These are phyloP conservation scores for Saturnispora mendoncae DNA, from an alignment of 805 yeast species.

Conservation along the genomic window DNA sequence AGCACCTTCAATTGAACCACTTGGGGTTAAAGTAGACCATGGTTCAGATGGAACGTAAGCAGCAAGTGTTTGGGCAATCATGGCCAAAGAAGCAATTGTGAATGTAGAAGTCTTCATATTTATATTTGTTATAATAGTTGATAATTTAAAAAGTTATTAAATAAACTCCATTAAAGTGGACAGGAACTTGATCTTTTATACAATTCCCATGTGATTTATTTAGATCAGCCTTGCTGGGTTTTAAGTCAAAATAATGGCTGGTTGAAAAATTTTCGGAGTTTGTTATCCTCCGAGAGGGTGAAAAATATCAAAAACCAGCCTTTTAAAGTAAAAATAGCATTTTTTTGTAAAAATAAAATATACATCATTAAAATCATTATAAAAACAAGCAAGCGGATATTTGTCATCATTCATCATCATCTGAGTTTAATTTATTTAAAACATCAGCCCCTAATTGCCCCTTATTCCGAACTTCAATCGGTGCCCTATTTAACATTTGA, in stretches of 20 bases:
- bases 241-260: constrained; percentile 3
- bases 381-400: not conserved
- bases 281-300: not conserved
- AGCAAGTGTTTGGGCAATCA: constrained; percentile 41
- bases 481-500: constrained; percentile 31
- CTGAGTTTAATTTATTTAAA: constrained; percentile 16
- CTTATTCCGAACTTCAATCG: constrained; percentile 29
- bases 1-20: constrained; percentile 42
- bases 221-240: constrained; percentile 6
- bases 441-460: constrained; percentile 18
- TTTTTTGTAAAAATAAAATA: too few relatives aligned
- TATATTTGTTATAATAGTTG: not conserved
- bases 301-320: not conserved
- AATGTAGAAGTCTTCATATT: constrained; percentile 16
- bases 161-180: too few relatives aligned
- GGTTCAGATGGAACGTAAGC: constrained; percentile 60
- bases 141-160: too few relatives aligned
- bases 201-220: constrained; percentile 4
- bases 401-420: not conserved
- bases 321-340: not conserved
- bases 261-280: constrained; percentile 1
- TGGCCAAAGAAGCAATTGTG: constrained; percentile 30
- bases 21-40: constrained; percentile 66
- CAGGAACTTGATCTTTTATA: constrained; percentile 1
- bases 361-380: too few relatives aligned